Base-by-base conservation (phyloP, 495 filamentous ascomycete species). In the Astrothelium subdiscretum region DNA sequence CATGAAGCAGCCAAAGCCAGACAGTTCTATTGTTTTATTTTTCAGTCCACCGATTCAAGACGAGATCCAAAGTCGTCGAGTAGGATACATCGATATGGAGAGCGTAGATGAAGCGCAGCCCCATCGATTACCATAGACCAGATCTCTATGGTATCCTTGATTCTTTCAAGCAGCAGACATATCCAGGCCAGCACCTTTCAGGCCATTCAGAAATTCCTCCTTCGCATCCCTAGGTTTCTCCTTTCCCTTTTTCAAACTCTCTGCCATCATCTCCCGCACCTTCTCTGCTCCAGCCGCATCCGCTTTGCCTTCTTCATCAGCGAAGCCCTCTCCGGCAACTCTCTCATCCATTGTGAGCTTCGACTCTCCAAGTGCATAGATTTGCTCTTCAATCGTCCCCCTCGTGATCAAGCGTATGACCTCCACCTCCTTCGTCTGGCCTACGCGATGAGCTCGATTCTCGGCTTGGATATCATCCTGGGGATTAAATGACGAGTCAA, bases 401-500 rank as follows among this genome's bases (percentile, higher is more conserved):
- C 80, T 81, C 2, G 87, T 91, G 61, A 98, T 86, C 5, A 98
- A 79, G 51, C 89, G 80, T 59, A 87, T 76, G 58, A 98, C 85
- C 68, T 97, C 94, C 1, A 98, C 94, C 20, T 91, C 87, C 29
- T 88, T 76, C 10, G 80, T 91, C 72, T 98, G 94, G 1, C 94
- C 95, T 12, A 98, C 89, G 3, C 94, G 85, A 75, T 98, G 94
- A 1, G 94, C 94, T 22, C 94, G 88, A 70, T 98, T 97, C 75
- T 96, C 92, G 0, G 94, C 94, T 72, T 98, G 94, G 0, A 94
- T 81, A 69, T 98, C 94, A 62, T 97, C 91, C 72, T 98, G 94
- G 0, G 94, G 94, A 67, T 98, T 98, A 74, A 97, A 97, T 31
- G 83, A 87, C 59, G 87, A 89, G 73, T 98, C 94, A 70, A 97